Evolutionary conservation across 208 protist genomes (phyloP), one percentile per base, ranked within the genome.

Genomic region (Phytomonas francai): DNA sequence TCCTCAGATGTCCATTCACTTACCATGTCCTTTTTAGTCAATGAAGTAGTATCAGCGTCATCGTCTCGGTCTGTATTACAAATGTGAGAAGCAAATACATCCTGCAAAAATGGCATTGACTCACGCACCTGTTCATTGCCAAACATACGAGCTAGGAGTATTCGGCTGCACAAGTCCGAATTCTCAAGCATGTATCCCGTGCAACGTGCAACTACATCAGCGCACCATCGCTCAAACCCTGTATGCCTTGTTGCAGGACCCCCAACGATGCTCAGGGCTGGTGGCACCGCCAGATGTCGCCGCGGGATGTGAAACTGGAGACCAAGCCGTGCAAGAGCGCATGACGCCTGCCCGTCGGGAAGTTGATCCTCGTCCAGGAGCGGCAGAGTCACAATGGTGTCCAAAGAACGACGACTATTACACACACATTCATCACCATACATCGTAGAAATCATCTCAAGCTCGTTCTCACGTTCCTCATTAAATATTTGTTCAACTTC

Each of bases 371-470:
- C 45, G 22, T 25, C 45, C 45, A 54, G 6, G 69, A n/a, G 87
- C 83, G 27, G 71, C 74, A 57, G 70, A 62, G 49, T 68, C 75
- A 11, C 68, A 60, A 19, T 72, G 33, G 34, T 67, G 57, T 22
- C 79, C 25, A 34, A 76, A 60, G 60, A 5, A 29, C 27, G 29
- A 34, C 45, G 36, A 8, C 62, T 33, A n/a, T 54, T 49, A 42
- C 74, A 33, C 12, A 81, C 65, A 51, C 67, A 80, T 9, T 82
- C 83, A 54, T 88, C 83, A 3, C 77, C 85, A 70, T 92, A 95
- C 84, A 93, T 92, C 39, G 70, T 74, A 22, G 59, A 62, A 19
- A 95, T 63, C 84, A 93, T 90, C 67, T 87, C 84, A 59, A 95
- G 62, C 76, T 95, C 90, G 36, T 75, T 59, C 57, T 74, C 75